phyloP scores from a whole-genome alignment of 257 asterid genomes.

The Ehretia macrophylla region DNA sequence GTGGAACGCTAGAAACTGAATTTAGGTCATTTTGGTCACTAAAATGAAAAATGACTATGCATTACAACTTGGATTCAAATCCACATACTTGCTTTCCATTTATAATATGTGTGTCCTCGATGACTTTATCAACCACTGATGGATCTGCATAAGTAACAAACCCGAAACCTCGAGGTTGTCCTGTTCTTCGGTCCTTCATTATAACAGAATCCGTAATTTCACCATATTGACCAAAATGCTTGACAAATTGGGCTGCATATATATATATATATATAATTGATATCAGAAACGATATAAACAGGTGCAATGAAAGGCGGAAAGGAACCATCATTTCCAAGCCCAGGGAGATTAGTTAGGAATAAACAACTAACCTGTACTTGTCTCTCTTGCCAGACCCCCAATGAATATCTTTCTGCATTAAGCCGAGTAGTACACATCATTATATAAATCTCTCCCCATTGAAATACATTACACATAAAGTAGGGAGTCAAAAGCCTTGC shows the following conservation, averaged over 20 bases:
- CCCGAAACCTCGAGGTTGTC: constrained; percentile 65
- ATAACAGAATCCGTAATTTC: constrained; percentile 63
- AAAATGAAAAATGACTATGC: too few species aligned
- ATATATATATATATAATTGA: not conserved
- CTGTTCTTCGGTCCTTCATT: constrained; percentile 55
- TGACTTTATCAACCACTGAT: constrained; percentile 49
- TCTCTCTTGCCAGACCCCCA: constrained; percentile 87
- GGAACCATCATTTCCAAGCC: not conserved
- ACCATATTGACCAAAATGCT: constrained; percentile 60
- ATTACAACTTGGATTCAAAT: not conserved
- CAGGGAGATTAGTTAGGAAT: not conserved
- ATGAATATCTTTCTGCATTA: constrained; percentile 77
- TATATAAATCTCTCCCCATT: too few species aligned
- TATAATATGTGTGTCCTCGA: constrained; percentile 50
- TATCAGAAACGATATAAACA: not conserved
- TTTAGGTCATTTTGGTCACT: not conserved
- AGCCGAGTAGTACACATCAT: not conserved
- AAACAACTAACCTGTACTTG: constrained; percentile 53
- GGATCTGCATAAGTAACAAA: constrained; percentile 58
- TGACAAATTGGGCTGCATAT: constrained; percentile 41
- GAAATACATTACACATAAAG: too few species aligned
- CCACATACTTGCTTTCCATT: constrained; percentile 58
- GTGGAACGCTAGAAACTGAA: not conserved
- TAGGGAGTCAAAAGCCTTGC: not conserved
- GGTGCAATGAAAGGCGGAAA: not conserved